Conservation (phyloP, 1,284 basidiomycete species). For the Leccinum fallax region DNA sequence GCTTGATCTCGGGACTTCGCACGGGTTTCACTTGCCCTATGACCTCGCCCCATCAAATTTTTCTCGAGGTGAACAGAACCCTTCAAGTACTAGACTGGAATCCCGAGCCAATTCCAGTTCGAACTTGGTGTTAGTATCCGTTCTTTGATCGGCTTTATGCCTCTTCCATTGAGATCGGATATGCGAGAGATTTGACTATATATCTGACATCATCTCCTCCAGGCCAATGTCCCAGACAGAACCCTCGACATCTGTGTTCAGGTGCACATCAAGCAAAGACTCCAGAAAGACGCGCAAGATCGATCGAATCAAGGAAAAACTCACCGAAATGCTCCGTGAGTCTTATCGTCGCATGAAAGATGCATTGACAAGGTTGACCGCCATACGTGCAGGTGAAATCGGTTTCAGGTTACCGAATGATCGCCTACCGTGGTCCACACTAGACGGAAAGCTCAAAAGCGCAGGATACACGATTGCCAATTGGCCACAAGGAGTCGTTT, state of each 20-base stretch:
- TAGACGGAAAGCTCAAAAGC: neutral
- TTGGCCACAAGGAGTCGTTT: constrained; percentile 2
- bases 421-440: constrained; percentile 15
- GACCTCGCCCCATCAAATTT: neutral
- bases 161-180: neutral
- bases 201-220: neutral
- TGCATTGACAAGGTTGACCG: neutral
- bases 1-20: neutral
- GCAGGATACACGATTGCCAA: constrained; percentile 7
- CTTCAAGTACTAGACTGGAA: too few species aligned
- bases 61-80: too few species aligned
- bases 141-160: neutral
- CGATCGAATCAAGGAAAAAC: neutral
- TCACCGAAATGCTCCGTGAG: constrained; percentile 15
- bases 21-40: neutral
- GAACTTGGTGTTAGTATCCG: too few species aligned
- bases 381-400: neutral
- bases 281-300: neutral
- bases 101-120: too few species aligned
- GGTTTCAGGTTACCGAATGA: neutral
- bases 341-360: neutral
- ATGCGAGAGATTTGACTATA: neutral
- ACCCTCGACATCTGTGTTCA: neutral
- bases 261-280: neutral
- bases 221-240: neutral